Conservation (phyloP, 1,284 basidiomycete species). For the Rhodotorula sp. region DNA sequence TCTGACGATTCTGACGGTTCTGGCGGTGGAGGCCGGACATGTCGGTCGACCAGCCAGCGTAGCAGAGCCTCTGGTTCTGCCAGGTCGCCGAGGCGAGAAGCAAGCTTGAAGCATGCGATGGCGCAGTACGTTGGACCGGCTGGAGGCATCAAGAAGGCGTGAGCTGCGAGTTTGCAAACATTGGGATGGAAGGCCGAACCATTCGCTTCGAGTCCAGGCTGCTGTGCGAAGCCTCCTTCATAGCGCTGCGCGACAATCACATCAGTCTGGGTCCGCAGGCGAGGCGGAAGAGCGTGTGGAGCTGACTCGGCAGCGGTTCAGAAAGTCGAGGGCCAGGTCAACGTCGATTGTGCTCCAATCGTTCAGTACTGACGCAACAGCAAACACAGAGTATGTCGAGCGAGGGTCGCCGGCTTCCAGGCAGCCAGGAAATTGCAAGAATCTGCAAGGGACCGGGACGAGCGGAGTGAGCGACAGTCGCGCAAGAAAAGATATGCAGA, state of each 20-base stretch:
- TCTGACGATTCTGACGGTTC: slow-evolving; percentile 6
- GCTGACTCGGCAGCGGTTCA: slow-evolving; percentile 68
- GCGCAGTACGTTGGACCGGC: slow-evolving; percentile 94
- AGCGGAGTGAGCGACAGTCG: background rate
- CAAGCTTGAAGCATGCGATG: slow-evolving; percentile 70
- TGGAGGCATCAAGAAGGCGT: too few species aligned
- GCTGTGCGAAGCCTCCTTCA: slow-evolving; percentile 88
- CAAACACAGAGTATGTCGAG: slow-evolving; percentile 85
- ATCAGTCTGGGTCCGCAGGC: background rate
- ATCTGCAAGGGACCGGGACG: slow-evolving; percentile 58
- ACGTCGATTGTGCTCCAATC: slow-evolving; percentile 74
- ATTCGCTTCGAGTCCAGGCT: slow-evolving; percentile 77
- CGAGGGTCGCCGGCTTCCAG: slow-evolving; percentile 69
- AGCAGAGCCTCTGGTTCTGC: slow-evolving; percentile 59
- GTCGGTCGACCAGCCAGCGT: slow-evolving; percentile 75
- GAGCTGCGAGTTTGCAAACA: too few species aligned
- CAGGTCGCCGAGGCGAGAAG: slow-evolving; percentile 50
- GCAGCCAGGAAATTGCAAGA: slow-evolving; percentile 65
- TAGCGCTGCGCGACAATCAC: slow-evolving; percentile 62
- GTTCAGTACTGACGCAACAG: slow-evolving; percentile 70
- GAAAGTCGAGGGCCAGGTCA: slow-evolving; percentile 61
- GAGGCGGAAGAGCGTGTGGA: slow-evolving; percentile 3
- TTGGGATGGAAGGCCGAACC: too few species aligned
- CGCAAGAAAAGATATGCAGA: background rate
- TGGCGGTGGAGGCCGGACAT: slow-evolving; percentile 50